Evolutionary conservation across 2,329 filamentous ascomycete species (phyloP).

Genomic region (Aspergillus persii): DNA sequence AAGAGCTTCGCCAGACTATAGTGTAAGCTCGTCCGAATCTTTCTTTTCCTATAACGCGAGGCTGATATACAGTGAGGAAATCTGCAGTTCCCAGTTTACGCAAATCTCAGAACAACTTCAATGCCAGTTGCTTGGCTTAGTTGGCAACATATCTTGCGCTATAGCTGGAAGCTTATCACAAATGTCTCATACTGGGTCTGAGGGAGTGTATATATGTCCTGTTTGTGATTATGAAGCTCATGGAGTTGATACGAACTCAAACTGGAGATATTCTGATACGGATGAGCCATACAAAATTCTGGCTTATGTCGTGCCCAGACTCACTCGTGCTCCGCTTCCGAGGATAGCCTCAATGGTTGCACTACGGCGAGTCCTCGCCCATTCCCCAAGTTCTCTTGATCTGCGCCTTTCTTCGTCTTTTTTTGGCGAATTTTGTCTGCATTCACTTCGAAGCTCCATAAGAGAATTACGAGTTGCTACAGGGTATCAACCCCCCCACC

Average conservation of each 20-base stretch:
- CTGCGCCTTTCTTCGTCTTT: constrained; percentile 66
- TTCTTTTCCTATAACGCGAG: neutral
- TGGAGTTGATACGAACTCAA: constrained; percentile 12
- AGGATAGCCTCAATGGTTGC: constrained; percentile 70
- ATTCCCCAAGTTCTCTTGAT: constrained; percentile 59
- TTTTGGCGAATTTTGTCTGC: constrained; percentile 76
- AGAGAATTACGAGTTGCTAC: constrained; percentile 82
- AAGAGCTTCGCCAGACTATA: constrained; percentile 44
- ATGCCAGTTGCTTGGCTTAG: constrained; percentile 52
- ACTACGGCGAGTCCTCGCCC: constrained; percentile 66
- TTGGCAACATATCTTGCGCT: constrained; percentile 60
- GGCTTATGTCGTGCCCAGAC: constrained; percentile 38
- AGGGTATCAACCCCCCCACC: constrained; percentile 46
- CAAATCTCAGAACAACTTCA: constrained; percentile 45
- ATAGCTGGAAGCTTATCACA: constrained; percentile 47
- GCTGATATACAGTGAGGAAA: neutral
- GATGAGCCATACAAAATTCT: constrained; percentile 44
- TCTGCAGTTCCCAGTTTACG: neutral
- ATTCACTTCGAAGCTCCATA: constrained; percentile 76
- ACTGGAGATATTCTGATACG: constrained; percentile 21
- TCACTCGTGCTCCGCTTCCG: constrained; percentile 54
- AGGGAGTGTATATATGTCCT: constrained; percentile 30
- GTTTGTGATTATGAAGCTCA: constrained; percentile 37
- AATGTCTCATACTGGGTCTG: constrained; percentile 23
- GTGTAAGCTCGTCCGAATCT: constrained; percentile 42